Evolutionary conservation across 1,284 basidiomycete genomes (phyloP).

Genomic region (Prillingera fragicola): DNA sequence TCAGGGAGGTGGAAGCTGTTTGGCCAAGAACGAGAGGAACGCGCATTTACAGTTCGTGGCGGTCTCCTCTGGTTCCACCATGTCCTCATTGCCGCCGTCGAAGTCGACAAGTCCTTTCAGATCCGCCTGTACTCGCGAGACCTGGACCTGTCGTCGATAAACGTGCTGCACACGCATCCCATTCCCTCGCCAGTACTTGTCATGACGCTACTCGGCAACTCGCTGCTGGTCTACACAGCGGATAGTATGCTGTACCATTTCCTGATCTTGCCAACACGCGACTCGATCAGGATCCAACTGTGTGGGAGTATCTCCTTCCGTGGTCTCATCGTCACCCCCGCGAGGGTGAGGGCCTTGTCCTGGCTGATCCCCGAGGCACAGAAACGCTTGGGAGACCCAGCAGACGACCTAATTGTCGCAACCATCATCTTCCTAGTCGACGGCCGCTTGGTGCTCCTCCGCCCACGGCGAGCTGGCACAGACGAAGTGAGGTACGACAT

Average conservation of each 20-base stretch:
- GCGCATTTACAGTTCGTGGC: constrained; percentile 80
- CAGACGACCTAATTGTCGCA: constrained; percentile 85
- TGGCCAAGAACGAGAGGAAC: constrained; percentile 75
- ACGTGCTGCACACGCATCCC: constrained; percentile 77
- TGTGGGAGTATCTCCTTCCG: constrained; percentile 94
- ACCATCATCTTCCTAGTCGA: constrained; percentile 96
- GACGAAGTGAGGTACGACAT: constrained; percentile 90
- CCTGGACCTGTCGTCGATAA: constrained; percentile 76
- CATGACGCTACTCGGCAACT: constrained; percentile 88
- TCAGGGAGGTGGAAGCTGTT: constrained; percentile 97
- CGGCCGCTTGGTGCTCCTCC: constrained; percentile 80
- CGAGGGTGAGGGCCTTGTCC: constrained; percentile 80
- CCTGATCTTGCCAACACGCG: constrained; percentile 76
- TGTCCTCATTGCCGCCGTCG: constrained; percentile 84
- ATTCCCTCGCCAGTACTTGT: constrained; percentile 72
- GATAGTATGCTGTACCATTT: constrained; percentile 95
- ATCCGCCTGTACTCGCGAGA: constrained; percentile 95
- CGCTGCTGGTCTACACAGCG: constrained; percentile 91
- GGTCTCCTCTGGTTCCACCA: constrained; percentile 97
- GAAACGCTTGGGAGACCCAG: constrained; percentile 93
- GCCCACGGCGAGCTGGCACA: constrained; percentile 73
- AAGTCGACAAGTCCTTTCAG: constrained; percentile 70
- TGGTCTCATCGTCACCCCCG: constrained; percentile 81
- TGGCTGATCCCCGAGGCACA: constrained; percentile 95
- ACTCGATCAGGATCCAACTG: constrained; percentile 75